phyloP scores from a whole-genome alignment of 495 filamentous ascomycete species.

The Cenococcum geophilum region DNA sequence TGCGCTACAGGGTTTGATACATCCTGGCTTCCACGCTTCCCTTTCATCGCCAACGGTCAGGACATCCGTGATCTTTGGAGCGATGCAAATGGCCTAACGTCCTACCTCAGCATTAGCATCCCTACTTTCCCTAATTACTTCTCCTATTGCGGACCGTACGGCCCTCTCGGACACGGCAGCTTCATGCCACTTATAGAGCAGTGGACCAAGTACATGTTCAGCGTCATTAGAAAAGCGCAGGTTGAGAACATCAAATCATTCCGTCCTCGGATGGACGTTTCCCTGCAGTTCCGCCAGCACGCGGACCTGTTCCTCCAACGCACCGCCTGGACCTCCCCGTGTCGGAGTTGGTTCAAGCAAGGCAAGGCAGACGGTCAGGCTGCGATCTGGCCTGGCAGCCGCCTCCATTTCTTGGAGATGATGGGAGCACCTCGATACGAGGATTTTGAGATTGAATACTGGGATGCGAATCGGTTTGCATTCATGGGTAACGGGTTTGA shows the following conservation, averaged over 20 bases:
- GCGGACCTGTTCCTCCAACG: conserved; percentile 39
- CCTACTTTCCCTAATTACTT: conserved; percentile 38
- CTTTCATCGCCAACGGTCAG: conserved; percentile 31
- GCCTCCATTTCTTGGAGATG: conserved; percentile 42
- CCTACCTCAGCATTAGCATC: conserved; percentile 35
- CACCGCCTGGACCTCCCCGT: conserved; percentile 38
- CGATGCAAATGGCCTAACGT: conserved; percentile 26
- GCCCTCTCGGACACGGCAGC: conserved; percentile 37
- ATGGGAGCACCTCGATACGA: conserved; percentile 39
- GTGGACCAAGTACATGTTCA: conserved; percentile 39
- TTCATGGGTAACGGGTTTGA: conserved; percentile 45
- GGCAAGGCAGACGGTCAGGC: conserved; percentile 38
- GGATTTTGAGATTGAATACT: conserved; percentile 42
- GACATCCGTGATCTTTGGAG: conserved; percentile 36
- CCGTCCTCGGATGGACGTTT: conserved; percentile 27
- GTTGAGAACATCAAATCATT: conserved; percentile 39
- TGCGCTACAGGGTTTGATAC: conserved; percentile 42
- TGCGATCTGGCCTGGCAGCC: conserved; percentile 40
- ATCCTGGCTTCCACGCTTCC: conserved; percentile 38
- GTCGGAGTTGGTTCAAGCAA: conserved; percentile 42
- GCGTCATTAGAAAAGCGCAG: conserved; percentile 34
- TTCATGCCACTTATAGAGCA: conserved; percentile 41
- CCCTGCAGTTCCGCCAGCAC: conserved; percentile 34
- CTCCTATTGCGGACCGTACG: conserved; percentile 34
- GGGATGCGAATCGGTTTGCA: conserved; percentile 38